Evolutionary conservation across 176 grass and related monocot species (phyloP).

Genomic region (Musa troglodytarum): DNA sequence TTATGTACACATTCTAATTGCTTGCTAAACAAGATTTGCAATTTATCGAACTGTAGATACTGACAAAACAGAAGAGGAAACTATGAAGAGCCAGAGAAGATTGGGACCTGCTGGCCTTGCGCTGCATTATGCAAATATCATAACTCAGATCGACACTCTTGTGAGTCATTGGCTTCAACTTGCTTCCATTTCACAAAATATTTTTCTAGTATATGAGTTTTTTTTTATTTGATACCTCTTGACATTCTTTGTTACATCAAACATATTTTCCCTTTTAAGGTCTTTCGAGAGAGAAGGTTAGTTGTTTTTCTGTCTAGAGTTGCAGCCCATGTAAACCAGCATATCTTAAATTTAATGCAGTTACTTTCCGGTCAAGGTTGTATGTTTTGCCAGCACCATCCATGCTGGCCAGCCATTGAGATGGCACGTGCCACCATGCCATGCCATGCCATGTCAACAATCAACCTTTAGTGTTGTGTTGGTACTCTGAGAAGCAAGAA

Average conservation of each 20-base stretch:
- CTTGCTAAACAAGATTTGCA: not conserved
- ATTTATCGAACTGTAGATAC: not conserved
- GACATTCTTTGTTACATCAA: not conserved
- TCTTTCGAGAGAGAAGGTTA: not conserved
- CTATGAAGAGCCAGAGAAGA: constrained; percentile 49
- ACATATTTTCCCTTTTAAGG: not conserved
- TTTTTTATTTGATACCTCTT: constrained; percentile 19
- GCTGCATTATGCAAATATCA: constrained; percentile 97
- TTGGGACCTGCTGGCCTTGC: constrained; percentile 94
- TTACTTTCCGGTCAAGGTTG: too few species aligned
- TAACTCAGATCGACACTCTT: constrained; percentile 84
- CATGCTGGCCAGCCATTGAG: too few species aligned
- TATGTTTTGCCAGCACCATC: too few species aligned
- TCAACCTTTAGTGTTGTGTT: too few species aligned
- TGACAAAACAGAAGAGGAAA: not conserved
- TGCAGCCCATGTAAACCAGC: too few species aligned
- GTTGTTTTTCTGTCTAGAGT: too few species aligned
- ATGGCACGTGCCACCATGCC: too few species aligned
- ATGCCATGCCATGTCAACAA: too few species aligned
- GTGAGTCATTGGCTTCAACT: constrained; percentile 37
- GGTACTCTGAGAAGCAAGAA: too few species aligned
- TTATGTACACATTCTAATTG: too few species aligned
- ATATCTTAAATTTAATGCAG: too few species aligned
- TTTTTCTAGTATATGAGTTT: constrained; percentile 6
- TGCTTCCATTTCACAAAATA: not conserved